Percentiles rank a stretch among this genome's conserved stretches.
Conservation (phyloP, 257 asterid species). For the Solanum etuberosum region DNA sequence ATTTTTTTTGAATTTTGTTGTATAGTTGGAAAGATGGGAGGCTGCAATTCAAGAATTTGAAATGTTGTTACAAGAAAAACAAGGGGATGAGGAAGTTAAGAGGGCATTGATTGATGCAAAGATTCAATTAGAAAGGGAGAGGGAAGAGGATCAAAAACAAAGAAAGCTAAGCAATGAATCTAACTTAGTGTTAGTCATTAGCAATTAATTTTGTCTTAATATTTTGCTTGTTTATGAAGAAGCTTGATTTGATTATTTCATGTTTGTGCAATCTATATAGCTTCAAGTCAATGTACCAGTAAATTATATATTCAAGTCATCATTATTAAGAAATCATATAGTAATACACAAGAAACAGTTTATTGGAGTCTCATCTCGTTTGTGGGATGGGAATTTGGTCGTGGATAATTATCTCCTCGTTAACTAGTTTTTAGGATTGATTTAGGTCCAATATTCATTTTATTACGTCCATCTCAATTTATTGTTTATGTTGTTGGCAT, state of each 20-base stretch:
- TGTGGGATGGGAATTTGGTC: background rate
- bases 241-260: background rate
- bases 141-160: background rate
- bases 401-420: background rate
- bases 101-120: slow-evolving; percentile 22
- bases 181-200: background rate
- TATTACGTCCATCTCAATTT: background rate
- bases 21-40: slow-evolving; percentile 57
- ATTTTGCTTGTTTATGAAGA: background rate
- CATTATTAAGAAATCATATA: background rate
- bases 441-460: background rate
- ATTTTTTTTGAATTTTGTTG: background rate
- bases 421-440: background rate
- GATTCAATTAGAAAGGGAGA: slow-evolving; percentile 22
- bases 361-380: background rate
- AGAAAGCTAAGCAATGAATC: background rate
- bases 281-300: background rate
- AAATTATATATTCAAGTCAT: background rate
- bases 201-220: background rate
- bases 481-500: background rate
- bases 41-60: slow-evolving; percentile 54
- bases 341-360: background rate
- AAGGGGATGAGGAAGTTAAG: slow-evolving; percentile 32
- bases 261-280: background rate
- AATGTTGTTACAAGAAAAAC: slow-evolving; percentile 37